A percentile compares a stretch with the other conserved stretches of the same genome.
phyloP scores from a whole-genome alignment of 352 stramenopile genomes.

The Phytophthora podocarpi region DNA sequence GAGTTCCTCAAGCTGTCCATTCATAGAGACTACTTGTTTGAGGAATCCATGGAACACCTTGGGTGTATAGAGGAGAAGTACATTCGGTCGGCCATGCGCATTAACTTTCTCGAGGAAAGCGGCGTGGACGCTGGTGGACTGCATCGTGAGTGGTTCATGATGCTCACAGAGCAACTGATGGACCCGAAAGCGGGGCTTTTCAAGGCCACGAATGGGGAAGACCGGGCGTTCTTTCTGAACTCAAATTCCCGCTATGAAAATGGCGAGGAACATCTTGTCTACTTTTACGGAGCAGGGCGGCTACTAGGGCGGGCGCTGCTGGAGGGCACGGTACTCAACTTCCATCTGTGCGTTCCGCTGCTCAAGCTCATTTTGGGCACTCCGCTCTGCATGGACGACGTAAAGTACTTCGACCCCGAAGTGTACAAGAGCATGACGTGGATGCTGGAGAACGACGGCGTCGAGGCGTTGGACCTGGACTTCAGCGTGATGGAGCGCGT shows the following conservation, averaged over 20 bases:
- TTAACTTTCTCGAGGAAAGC: conserved; percentile 84
- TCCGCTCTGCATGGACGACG: conserved; percentile 93
- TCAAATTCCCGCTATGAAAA: conserved; percentile 59
- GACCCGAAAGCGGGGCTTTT: conserved; percentile 60
- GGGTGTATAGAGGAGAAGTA: conserved; percentile 57
- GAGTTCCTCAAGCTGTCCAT: conserved; percentile 58
- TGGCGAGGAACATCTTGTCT: conserved; percentile 72
- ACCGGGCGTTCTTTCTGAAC: conserved; percentile 72
- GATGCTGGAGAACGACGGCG: conserved; percentile 64
- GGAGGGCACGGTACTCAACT: conserved; percentile 94
- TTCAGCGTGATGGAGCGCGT: conserved; percentile 62
- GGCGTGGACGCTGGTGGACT: conserved; percentile 87
- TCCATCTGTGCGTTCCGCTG: conserved; percentile 94
- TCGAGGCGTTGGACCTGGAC: conserved; percentile 59
- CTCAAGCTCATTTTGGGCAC: conserved; percentile 98
- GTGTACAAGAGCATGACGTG: conserved; percentile 66
- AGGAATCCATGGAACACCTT: conserved; percentile 72
- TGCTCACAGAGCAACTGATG: conserved; percentile 70
- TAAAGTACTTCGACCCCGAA: conserved; percentile 86
- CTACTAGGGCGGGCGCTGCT: conserved; percentile 66
- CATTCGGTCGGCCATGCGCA: conserved; percentile 65
- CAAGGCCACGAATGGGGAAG: conserved; percentile 48
- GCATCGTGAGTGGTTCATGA: conserved; percentile 89
- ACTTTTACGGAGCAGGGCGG: conserved; percentile 61
- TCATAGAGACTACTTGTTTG: conserved; percentile 57